Base-by-base conservation (phyloP, 2,329 filamentous ascomycete genomes). In the Didymella pomorum region DNA sequence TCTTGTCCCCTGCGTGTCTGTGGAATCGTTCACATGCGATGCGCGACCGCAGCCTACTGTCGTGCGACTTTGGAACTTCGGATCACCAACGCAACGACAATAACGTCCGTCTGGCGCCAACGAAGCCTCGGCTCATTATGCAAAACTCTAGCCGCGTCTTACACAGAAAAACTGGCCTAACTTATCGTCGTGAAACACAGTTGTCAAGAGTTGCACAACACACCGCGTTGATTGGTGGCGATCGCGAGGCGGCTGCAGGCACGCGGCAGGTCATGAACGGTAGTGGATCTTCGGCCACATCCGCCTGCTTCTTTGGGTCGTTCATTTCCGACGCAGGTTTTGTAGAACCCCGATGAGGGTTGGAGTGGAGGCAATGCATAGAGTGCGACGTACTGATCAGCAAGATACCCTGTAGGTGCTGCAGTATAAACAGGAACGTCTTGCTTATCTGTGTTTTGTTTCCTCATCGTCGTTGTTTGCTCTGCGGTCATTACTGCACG, bases 301-400 rank as follows among this genome's bases (percentile, higher is more conserved):
- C 26, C 46, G 50, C 56, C 50, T 58, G 50, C 56, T 58, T 50
- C 29, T 50, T 58, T 54, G 3, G 45, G 50, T 14, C 29, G 25
- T 11, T n/a, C 45, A 46, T 58, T 21, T 58, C 50, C 56, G 56
- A 29, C 5, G 41, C n/a, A 33, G 50, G 46, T 54, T 48, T 29
- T 26, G 37, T 43, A 18, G 21, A 28, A n/a, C 26, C 25, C 37
- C 35, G 14, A 26, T 39, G 42, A 25, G 18, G 33, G 28, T 16
- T 18, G 42, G 21, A 43, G 37, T 26, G 25, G 43, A 56, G 35
- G 31, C 35, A 41, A 44, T 48, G 35, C 44, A 49, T 25, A 28
- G n/a, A n/a, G 14, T 33, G 48, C 37, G 8, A 48, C 25, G n/a
- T 35, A 20, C 12, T 18, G 50, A 44, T 50, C 16, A 37, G n/a